A percentile compares a stretch with the other conserved stretches of the same genome.
Conservation (phyloP, 768 basidiomycete species). For the Clitopilus hobsonii region DNA sequence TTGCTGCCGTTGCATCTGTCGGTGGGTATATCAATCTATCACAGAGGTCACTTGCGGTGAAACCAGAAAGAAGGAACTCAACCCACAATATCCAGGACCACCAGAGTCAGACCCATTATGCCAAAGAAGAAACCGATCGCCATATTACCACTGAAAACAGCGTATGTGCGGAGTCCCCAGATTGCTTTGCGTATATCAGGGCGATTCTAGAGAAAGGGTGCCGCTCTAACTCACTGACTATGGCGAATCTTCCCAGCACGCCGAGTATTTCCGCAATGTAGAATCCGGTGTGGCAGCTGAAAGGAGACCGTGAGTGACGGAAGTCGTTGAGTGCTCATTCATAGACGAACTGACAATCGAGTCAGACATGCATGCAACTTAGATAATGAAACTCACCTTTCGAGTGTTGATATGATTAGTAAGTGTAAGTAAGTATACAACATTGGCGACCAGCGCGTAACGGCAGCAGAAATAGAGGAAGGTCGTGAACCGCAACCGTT, state of each 20-base stretch:
- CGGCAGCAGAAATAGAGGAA: conserved; percentile 17
- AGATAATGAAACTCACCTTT: conserved; percentile 4
- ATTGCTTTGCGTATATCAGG: not conserved
- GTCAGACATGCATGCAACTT: not conserved
- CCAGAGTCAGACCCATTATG: conserved; percentile 10
- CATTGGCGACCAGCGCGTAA: conserved; percentile 16
- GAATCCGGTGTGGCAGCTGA: conserved; percentile 17
- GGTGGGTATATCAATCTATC: not conserved
- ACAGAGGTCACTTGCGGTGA: no score
- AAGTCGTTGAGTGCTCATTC: not conserved
- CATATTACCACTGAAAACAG: conserved; percentile 13
- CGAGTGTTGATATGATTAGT: conserved; percentile 6
- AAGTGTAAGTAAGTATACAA: conserved; percentile 14
- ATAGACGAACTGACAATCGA: not conserved
- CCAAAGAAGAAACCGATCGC: conserved; percentile 13
- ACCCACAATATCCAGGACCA: conserved; percentile 6
- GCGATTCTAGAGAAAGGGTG: not conserved
- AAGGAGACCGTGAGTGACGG: not conserved
- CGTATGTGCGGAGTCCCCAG: conserved; percentile 14
- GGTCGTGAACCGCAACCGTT: conserved; percentile 14
- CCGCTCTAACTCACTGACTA: not conserved
- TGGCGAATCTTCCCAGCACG: not conserved
- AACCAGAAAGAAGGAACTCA: not conserved
- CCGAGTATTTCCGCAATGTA: not conserved
- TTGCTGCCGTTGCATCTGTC: not conserved